Conservation (phyloP, 306 rosid genomes). For the Vigna mungo region DNA sequence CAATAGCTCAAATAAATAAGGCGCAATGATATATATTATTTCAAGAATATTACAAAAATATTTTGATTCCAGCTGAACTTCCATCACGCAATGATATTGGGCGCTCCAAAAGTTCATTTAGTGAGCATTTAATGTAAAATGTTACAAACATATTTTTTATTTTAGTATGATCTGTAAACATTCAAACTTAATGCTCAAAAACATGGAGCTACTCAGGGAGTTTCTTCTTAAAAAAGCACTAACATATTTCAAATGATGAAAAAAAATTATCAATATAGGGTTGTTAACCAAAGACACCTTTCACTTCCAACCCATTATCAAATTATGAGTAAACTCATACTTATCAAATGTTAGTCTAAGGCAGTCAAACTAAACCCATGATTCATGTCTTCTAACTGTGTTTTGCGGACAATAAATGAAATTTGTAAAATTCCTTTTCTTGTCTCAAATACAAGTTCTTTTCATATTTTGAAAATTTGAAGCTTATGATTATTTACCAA, state of each 20-base stretch:
- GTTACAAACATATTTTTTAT: background rate
- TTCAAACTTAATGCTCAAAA: conserved; percentile 1
- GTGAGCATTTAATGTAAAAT: conserved; percentile 2
- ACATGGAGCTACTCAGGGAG: background rate
- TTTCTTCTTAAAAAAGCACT: background rate
- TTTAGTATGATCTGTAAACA: background rate
- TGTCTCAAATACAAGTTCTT: background rate
- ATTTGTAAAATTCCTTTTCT: background rate
- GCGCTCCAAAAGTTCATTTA: conserved; percentile 27
- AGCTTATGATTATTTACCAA: background rate
- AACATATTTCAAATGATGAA: background rate
- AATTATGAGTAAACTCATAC: conserved; percentile 1
- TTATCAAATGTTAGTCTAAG: background rate
- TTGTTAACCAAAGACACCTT: background rate
- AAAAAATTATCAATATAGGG: too few relatives aligned
- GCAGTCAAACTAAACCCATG: background rate
- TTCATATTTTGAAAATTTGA: background rate
- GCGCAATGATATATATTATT: background rate
- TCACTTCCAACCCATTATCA: background rate
- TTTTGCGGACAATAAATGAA: background rate
- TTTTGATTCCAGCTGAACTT: conserved; percentile 25
- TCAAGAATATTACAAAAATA: background rate
- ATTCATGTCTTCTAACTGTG: background rate
- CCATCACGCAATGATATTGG: conserved; percentile 16
- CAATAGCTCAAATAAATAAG: background rate